Conservation (phyloP, 2,329 filamentous ascomycete species). For the Oidium heveae region DNA sequence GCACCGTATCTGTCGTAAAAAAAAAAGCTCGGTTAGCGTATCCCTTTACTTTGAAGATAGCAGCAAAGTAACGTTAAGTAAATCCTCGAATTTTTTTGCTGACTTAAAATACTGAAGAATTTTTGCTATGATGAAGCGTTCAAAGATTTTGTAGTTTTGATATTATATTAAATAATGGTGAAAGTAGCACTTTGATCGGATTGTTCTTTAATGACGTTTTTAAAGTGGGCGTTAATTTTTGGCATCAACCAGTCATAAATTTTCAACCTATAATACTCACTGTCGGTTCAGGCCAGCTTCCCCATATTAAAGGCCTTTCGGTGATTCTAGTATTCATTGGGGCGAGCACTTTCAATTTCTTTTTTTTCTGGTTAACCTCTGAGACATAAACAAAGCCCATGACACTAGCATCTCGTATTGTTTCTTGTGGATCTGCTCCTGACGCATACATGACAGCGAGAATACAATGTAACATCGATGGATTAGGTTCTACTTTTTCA, state of each 20-base stretch:
- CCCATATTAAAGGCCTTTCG: constrained; percentile 58
- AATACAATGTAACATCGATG: constrained; percentile 53
- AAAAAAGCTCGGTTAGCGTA: too few relatives aligned
- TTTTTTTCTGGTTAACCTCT: constrained; percentile 67
- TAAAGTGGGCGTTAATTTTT: too few relatives aligned
- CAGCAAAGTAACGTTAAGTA: too few relatives aligned
- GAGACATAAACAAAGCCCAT: constrained; percentile 87
- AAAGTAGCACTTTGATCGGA: too few relatives aligned
- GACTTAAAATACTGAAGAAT: too few relatives aligned
- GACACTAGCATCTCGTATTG: constrained; percentile 56
- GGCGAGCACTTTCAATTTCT: constrained; percentile 55
- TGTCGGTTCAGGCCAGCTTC: constrained; percentile 64
- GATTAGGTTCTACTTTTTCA: constrained; percentile 37
- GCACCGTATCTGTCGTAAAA: too few relatives aligned
- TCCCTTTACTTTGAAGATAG: too few relatives aligned
- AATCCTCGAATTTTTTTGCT: too few relatives aligned
- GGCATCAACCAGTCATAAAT: neutral
- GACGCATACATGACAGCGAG: constrained; percentile 65
- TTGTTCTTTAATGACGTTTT: too few relatives aligned
- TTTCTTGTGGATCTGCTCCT: constrained; percentile 39
- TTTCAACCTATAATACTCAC: constrained; percentile 18
- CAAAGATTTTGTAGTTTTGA: too few relatives aligned
- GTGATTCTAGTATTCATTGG: constrained; percentile 66
- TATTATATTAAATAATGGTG: too few relatives aligned
- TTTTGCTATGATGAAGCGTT: too few relatives aligned